Conservation (phyloP, 1,139 yeast genomes). For the Suhomyces bribrorum region DNA sequence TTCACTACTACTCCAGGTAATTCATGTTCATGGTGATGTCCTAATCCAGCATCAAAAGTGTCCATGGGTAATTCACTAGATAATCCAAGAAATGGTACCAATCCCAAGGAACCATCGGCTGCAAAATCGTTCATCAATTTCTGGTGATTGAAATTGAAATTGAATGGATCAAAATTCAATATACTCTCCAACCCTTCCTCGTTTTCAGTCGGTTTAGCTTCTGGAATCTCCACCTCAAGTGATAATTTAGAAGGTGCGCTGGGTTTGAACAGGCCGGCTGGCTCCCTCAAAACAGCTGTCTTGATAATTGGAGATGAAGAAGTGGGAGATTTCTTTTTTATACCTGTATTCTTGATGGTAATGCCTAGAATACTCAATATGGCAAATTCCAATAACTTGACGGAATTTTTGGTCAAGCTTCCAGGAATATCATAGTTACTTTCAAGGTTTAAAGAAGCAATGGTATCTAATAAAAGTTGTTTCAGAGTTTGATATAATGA, state of each 20-base stretch:
- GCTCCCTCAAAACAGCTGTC: constrained; percentile 13
- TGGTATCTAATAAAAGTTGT: constrained; percentile 49
- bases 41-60: background rate
- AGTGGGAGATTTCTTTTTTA: constrained; percentile 21
- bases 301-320: constrained; percentile 24
- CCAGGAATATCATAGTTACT: constrained; percentile 59
- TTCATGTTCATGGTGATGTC: background rate
- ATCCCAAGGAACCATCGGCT: constrained; percentile 68
- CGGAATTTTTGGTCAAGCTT: constrained; percentile 56
- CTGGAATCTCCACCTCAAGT: constrained; percentile 1
- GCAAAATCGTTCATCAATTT: constrained; percentile 55
- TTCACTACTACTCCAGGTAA: background rate
- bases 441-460: constrained; percentile 52
- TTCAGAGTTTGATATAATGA: constrained; percentile 73
- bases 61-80: constrained; percentile 6
- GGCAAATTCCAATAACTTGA: constrained; percentile 57
- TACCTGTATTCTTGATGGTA: constrained; percentile 14
- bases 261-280: constrained; percentile 6
- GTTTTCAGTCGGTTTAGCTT: background rate
- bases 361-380: constrained; percentile 53
- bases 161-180: constrained; percentile 45
- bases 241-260: constrained; percentile 6
- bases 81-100: constrained; percentile 56
- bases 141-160: constrained; percentile 37
- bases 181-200: constrained; percentile 26